A percentile compares a stretch with the other conserved stretches of the same genome.
Conservation (phyloP, 2,329 filamentous ascomycete species). For the Chaetomiaceae sp. region DNA sequence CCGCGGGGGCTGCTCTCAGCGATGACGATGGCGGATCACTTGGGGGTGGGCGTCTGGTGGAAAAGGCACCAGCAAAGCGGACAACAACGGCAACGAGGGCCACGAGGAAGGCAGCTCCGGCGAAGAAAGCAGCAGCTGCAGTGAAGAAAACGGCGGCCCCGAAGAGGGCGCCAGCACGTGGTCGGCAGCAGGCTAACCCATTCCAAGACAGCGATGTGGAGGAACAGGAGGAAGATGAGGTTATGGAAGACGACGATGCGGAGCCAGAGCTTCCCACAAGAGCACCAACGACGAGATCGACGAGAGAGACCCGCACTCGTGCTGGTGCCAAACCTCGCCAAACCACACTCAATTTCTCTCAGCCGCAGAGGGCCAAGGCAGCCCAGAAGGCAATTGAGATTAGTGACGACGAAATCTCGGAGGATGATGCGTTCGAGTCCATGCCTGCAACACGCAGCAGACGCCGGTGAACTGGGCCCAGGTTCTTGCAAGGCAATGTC, state of each 20-base stretch:
- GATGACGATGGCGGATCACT: conserved; percentile 49
- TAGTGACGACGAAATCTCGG: conserved; percentile 61
- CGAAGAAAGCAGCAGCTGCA: conserved; percentile 31
- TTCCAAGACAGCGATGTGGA: conserved; percentile 36
- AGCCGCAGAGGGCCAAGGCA: conserved; percentile 33
- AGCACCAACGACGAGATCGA: conserved; percentile 35
- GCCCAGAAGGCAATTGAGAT: conserved; percentile 51
- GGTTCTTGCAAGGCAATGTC: too few species aligned
- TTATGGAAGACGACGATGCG: conserved; percentile 41
- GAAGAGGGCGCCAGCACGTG: conserved; percentile 42
- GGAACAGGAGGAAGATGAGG: conserved; percentile 34
- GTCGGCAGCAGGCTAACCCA: conserved; percentile 38
- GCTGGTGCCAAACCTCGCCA: conserved; percentile 38
- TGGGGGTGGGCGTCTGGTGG: conserved; percentile 45
- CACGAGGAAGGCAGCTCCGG: conserved; percentile 32
- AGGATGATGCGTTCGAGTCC: conserved; percentile 55
- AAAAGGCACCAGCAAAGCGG: conserved; percentile 28
- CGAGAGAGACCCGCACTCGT: conserved; percentile 31
- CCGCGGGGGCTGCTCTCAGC: conserved; percentile 30
- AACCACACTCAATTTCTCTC: conserved; percentile 48
- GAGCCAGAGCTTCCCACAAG: conserved; percentile 30
- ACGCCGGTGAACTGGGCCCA: conserved; percentile 16
- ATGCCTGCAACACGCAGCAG: conserved; percentile 36
- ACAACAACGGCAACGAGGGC: conserved; percentile 28
- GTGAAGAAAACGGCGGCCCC: conserved; percentile 37